phyloP scores from a whole-genome alignment of 1,139 yeast species.

The Geotrichum australiense region DNA sequence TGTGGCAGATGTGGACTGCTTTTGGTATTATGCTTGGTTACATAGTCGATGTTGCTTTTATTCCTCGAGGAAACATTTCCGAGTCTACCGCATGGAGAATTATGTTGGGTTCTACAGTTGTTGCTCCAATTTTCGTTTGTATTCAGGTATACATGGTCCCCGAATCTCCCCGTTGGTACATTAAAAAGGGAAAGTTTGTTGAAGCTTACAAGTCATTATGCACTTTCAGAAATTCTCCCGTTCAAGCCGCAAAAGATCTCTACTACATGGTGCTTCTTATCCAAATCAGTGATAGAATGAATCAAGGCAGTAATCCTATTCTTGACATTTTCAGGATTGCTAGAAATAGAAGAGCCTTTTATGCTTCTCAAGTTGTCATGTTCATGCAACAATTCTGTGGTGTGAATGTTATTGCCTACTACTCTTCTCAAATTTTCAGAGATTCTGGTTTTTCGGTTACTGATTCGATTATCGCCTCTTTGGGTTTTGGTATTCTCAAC shows the following conservation, averaged over 20 bases:
- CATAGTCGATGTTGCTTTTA: conserved; percentile 59
- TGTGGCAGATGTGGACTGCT: conserved; percentile 88
- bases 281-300: conserved; percentile 57
- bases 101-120: conserved; percentile 71
- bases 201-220: conserved; percentile 52
- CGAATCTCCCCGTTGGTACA: conserved; percentile 75
- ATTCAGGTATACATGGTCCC: conserved; percentile 65
- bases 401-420: conserved; percentile 70
- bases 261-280: conserved; percentile 65
- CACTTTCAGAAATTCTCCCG: conserved; percentile 44
- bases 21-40: conserved; percentile 81
- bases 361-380: conserved; percentile 77
- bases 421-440: conserved; percentile 61
- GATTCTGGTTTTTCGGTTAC: conserved; percentile 58
- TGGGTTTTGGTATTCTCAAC: conserved; percentile 83
- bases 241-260: conserved; percentile 69
- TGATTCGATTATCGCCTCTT: conserved; percentile 65
- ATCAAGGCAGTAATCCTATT: conserved; percentile 31
- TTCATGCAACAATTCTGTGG: conserved; percentile 94
- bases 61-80: conserved; percentile 38
- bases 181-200: conserved; percentile 53
- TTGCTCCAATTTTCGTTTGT: conserved; percentile 66
- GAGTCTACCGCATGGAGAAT: conserved; percentile 69
- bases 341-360: conserved; percentile 76
- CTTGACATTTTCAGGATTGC: conserved; percentile 55